Conservation (phyloP, 306 rosid species). For the Morella rubra region DNA sequence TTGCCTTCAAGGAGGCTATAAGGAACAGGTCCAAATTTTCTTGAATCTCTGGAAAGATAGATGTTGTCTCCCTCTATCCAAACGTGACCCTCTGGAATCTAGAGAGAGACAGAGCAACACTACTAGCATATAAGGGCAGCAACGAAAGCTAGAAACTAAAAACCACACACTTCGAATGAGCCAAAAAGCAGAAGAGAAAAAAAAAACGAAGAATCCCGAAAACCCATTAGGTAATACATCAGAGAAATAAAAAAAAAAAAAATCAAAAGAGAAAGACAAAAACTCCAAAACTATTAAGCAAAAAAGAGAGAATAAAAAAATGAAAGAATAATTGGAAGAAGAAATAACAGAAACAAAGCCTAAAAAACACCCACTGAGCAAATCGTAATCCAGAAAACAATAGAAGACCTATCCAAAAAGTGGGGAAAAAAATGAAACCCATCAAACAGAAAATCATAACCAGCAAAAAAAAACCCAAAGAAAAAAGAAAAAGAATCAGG, state of each 20-base stretch:
- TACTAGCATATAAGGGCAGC: not conserved
- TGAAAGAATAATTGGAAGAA: not conserved
- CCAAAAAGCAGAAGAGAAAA: not conserved
- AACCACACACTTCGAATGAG: not conserved
- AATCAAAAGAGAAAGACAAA: no score
- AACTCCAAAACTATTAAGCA: no score
- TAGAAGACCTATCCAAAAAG: not conserved
- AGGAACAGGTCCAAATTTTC: slow-evolving; percentile 70
- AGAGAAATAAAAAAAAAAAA: not conserved
- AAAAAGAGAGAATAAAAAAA: not conserved
- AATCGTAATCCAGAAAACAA: not conserved
- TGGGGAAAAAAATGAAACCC: slow-evolving; percentile 4
- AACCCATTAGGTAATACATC: not conserved
- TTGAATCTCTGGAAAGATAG: slow-evolving; percentile 55
- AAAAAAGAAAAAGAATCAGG: not conserved
- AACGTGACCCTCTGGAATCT: slow-evolving; percentile 78
- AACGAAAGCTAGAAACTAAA: slow-evolving; percentile 12
- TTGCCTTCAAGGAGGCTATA: slow-evolving; percentile 60
- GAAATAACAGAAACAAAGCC: not conserved
- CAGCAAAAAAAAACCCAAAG: not conserved
- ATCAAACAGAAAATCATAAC: slow-evolving; percentile 6
- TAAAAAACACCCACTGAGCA: slow-evolving; percentile 13
- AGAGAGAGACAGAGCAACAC: slow-evolving; percentile 1
- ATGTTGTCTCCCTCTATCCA: slow-evolving; percentile 81
- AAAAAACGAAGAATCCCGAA: not conserved